Evolutionary conservation across 352 stramenopile genomes (phyloP).

Genomic region (Globisporangium spinosum): DNA sequence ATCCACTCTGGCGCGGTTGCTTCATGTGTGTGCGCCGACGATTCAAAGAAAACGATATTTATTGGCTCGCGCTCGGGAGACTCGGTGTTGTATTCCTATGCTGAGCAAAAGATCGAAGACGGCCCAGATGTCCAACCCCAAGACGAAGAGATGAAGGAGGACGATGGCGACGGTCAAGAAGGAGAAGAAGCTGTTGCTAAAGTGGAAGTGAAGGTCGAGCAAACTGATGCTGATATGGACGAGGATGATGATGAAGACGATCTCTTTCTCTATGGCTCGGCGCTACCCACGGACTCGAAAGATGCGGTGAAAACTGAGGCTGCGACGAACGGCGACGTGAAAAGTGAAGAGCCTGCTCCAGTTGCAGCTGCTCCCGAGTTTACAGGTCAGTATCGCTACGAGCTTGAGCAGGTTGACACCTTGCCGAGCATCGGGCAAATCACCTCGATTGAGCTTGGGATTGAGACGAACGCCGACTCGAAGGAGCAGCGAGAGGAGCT

Average conservation of each 20-base stretch:
- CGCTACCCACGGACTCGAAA: constrained; percentile 22
- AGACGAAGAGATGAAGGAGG: constrained; percentile 20
- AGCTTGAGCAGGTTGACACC: constrained; percentile 59
- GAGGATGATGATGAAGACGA: constrained; percentile 73
- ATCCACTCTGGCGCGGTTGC: constrained; percentile 41
- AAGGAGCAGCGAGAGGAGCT: constrained; percentile 78
- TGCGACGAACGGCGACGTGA: constrained; percentile 11
- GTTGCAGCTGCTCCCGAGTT: not conserved
- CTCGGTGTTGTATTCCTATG: constrained; percentile 62
- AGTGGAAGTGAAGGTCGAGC: constrained; percentile 15
- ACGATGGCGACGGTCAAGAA: constrained; percentile 13
- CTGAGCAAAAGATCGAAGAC: constrained; percentile 34
- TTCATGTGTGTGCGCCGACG: constrained; percentile 59
- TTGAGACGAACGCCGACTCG: constrained; percentile 71
- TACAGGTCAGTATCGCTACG: constrained; percentile 37
- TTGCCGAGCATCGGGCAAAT: constrained; percentile 77
- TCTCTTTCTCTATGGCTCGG: constrained; percentile 68
- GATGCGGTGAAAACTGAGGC: constrained; percentile 15
- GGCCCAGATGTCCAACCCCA: not conserved
- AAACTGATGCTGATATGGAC: constrained; percentile 20
- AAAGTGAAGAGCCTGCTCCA: not conserved
- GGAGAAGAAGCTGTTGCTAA: constrained; percentile 1
- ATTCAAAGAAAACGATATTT: constrained; percentile 69
- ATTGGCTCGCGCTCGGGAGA: constrained; percentile 78
- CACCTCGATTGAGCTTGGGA: constrained; percentile 75